Evolutionary conservation across 805 yeast genomes (phyloP).

Genomic region (Komagataella ulmi): DNA sequence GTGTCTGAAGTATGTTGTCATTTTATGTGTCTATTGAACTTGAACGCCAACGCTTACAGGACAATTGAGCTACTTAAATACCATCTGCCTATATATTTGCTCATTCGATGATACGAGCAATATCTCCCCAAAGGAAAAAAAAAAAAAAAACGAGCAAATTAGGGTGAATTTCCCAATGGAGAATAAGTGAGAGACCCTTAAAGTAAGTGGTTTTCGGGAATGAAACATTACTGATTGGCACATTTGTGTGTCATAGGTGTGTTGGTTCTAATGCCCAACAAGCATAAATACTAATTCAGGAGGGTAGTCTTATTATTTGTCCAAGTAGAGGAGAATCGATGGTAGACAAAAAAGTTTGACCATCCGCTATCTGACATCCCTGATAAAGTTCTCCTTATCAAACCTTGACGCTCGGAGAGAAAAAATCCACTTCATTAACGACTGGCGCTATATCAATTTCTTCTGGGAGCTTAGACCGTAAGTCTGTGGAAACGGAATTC

Average conservation of each 20-base stretch:
- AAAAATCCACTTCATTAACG: neutral
- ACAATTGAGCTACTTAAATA: neutral
- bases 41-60: neutral
- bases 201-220: neutral
- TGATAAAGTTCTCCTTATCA: neutral
- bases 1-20: neutral
- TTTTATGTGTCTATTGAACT: neutral
- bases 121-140: neutral
- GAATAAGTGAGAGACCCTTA: neutral
- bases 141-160: neutral
- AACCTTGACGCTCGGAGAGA: neutral
- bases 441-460: neutral
- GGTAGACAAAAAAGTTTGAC: neutral
- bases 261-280: neutral
- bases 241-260: neutral
- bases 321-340: neutral
- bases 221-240: neutral
- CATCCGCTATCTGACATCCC: neutral
- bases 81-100: neutral
- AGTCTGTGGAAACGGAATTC: neutral
- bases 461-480: neutral
- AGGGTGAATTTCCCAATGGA: neutral
- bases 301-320: neutral
- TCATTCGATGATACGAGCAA: neutral
- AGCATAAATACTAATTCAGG: neutral